Base-by-base conservation (phyloP, 768 basidiomycete genomes). In the Lentinula guzmanii region DNA sequence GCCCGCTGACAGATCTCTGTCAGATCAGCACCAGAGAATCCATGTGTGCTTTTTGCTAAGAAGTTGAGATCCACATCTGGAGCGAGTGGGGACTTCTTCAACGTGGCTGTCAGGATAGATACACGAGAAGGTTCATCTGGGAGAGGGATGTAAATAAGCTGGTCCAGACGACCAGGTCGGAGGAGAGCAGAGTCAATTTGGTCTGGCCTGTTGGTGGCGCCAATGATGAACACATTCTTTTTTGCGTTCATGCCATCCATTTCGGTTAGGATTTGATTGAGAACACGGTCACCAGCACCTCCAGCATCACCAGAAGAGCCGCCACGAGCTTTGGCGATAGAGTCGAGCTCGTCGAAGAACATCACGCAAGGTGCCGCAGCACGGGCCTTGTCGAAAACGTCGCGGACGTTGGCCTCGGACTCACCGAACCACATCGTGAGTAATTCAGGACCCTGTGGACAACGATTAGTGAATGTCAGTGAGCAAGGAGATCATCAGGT, bases 401-500 rank as follows among this genome's bases (percentile, higher is more conserved):
- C 96, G 68, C 97, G 93, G 64, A 99, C 97, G 70, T 99, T 99
- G 65, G 96, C 97, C 79, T 99, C 97, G 5, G 96, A 98, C 83
- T 99, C 97, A 86, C 97, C 97, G 76, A 99, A 98, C 95, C 97
- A 99, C 96, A 98, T 98, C 5, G 95, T 99, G 46, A 98, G 86
- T 46, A 98, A 82, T 77, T 98, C 97, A 64, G 96, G 96, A 65
- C 97, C 96, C 86, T 90, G 66, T 13, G 62, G 57, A 16, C 52
- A 35, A 54, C 46, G 53, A 13, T 35, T 8, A 42, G 67, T 72
- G 31, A 70, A 65, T 24, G 8, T 10, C 24, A 52, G 54, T 59
- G 13, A 33, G n/a, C 34, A 45, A 5, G 28, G 10, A 21, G 13
- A 18, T 31, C 16, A 59, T 16, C 11, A 10, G 28, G 48, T 68